Evolutionary conservation across 1,284 basidiomycete species (phyloP).

Genomic region (Cystobasidium pallidum): DNA sequence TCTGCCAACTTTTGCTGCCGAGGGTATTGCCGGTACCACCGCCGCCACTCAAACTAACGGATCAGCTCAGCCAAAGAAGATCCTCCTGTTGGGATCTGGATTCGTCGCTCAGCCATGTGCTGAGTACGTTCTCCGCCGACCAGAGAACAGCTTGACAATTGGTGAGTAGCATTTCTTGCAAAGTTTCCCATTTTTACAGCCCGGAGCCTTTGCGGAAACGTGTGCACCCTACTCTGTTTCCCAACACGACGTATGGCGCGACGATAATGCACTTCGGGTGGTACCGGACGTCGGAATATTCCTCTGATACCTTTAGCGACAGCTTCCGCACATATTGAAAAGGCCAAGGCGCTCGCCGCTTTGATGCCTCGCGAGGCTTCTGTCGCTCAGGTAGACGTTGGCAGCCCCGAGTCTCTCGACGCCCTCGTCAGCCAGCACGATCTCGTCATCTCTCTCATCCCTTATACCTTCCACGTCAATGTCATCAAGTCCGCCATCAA

Average conservation of each 20-base stretch:
- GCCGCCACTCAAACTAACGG: slow-evolving; percentile 47
- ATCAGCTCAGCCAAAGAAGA: slow-evolving; percentile 63
- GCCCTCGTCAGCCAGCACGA: slow-evolving; percentile 81
- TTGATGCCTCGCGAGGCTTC: slow-evolving; percentile 68
- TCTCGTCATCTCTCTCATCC: slow-evolving; percentile 94
- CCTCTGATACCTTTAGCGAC: slow-evolving; percentile 37
- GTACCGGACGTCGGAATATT: slow-evolving; percentile 7
- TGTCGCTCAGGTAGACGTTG: slow-evolving; percentile 74
- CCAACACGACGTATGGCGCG: slow-evolving; percentile 5
- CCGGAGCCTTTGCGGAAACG: slow-evolving; percentile 26
- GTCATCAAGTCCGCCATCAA: slow-evolving; percentile 97
- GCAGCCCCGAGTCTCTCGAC: slow-evolving; percentile 72
- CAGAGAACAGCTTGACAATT: slow-evolving; percentile 81
- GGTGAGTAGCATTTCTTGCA: slow-evolving; percentile 59
- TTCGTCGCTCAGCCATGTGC: slow-evolving; percentile 93
- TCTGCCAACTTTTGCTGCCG: slow-evolving; percentile 86
- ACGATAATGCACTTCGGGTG: slow-evolving; percentile 11
- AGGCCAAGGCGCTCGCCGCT: slow-evolving; percentile 70
- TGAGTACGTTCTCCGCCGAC: slow-evolving; percentile 84
- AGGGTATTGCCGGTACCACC: slow-evolving; percentile 58
- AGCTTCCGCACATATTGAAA: slow-evolving; percentile 83
- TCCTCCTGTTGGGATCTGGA: slow-evolving; percentile 90
- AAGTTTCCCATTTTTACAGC: background rate
- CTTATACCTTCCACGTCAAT: slow-evolving; percentile 86
- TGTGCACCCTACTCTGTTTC: slow-evolving; percentile 2